Evolutionary conservation across 208 protist species (phyloP).

Genomic region (Crithidia brevicula): DNA sequence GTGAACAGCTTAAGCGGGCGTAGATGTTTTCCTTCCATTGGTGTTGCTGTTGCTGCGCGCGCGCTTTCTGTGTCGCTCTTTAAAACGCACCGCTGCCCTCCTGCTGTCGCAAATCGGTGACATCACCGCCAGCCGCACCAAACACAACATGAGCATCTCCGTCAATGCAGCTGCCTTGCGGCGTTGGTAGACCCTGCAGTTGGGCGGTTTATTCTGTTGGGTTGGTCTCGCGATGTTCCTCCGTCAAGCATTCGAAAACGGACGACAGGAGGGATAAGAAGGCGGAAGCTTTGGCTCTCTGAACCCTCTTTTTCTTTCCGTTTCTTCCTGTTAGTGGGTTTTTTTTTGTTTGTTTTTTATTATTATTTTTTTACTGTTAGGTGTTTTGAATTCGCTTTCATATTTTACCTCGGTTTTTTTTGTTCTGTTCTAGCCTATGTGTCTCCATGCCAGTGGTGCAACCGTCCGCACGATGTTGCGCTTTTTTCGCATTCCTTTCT

Average conservation of each 20-base stretch:
- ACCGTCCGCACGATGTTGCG: too few species aligned
- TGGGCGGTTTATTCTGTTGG: too few species aligned
- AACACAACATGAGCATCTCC: too few species aligned
- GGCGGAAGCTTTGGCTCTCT: neutral
- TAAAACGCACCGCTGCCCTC: too few species aligned
- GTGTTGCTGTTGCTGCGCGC: neutral
- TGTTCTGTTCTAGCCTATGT: neutral
- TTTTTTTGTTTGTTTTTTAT: neutral
- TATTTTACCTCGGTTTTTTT: too few species aligned
- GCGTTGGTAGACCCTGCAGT: neutral
- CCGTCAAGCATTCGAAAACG: too few species aligned
- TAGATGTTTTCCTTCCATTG: neutral
- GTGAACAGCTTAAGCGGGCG: neutral
- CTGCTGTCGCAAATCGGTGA: neutral
- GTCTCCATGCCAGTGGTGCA: too few species aligned
- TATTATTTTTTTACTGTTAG: neutral
- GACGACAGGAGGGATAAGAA: too few species aligned
- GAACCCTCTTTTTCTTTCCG: neutral
- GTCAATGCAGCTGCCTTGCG: neutral
- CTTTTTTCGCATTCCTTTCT: too few species aligned
- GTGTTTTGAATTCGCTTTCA: too few species aligned
- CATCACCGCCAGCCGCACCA: too few species aligned
- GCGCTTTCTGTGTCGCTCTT: neutral
- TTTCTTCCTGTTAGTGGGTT: neutral
- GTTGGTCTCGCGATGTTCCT: too few species aligned